These are phyloP conservation scores for Somion occarium DNA, from an alignment of 1,284 basidiomycete species.

Conservation along the genomic window DNA sequence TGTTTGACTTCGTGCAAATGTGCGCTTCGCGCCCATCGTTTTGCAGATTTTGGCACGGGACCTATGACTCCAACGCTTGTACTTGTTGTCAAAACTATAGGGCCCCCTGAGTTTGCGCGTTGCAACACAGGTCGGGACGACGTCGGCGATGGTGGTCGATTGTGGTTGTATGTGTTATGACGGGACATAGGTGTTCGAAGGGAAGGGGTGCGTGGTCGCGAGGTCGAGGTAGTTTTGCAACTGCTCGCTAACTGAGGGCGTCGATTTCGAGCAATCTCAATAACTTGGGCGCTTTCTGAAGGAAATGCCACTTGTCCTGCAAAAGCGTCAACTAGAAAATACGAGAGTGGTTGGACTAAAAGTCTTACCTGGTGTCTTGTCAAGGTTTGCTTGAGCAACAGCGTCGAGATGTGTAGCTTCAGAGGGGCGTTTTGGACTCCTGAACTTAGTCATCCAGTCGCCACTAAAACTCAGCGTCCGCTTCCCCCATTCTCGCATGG, in stretches of 20 bases:
- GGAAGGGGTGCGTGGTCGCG: conserved; percentile 22
- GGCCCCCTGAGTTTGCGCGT: conserved; percentile 43
- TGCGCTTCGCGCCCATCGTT: conserved; percentile 62
- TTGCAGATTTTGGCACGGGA: conserved; percentile 42
- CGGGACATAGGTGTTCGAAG: conserved; percentile 18
- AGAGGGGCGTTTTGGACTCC: conserved; percentile 31
- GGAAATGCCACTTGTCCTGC: not conserved
- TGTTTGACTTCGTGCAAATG: conserved; percentile 65
- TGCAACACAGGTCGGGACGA: conserved; percentile 32
- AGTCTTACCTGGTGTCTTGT: too few species aligned
- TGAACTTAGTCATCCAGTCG: conserved; percentile 44
- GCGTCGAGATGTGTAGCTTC: too few species aligned
- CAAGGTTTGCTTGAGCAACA: too few species aligned
- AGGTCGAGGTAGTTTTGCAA: conserved; percentile 10
- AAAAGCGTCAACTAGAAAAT: too few species aligned
- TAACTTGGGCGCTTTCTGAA: not conserved
- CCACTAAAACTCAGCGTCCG: conserved; percentile 52
- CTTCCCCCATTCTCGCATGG: conserved; percentile 48
- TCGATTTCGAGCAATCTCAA: conserved; percentile 10
- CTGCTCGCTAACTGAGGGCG: conserved; percentile 13
- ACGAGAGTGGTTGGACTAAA: too few species aligned
- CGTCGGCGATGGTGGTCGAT: conserved; percentile 12
- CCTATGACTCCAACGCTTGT: conserved; percentile 24
- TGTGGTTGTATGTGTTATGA: conserved; percentile 14
- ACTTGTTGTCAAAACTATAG: conserved; percentile 20